phyloP scores from a whole-genome alignment of 192 early-diverging fungal genomes.

The Tieghemiomyces parasiticus region DNA sequence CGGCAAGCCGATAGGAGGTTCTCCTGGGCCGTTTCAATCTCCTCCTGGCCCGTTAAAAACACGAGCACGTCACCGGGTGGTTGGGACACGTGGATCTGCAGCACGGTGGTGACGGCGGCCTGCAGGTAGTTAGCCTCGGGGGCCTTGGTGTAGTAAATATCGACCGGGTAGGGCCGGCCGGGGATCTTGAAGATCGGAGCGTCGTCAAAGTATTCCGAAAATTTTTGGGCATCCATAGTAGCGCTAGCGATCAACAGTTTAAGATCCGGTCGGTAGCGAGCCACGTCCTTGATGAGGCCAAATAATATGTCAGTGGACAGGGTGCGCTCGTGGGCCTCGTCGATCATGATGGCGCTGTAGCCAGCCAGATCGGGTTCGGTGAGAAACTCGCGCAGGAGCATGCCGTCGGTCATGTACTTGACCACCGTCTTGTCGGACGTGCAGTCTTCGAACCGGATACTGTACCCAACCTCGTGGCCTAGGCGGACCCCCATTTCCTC shows the following conservation, averaged over 20 bases:
- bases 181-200: conserved; percentile 90
- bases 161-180: conserved; percentile 83
- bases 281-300: conserved; percentile 93
- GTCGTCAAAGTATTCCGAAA: conserved; percentile 88
- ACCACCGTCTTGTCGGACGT: conserved; percentile 87
- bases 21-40: conserved; percentile 90
- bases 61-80: conserved; percentile 82
- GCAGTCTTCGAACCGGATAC: conserved; percentile 97
- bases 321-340: conserved; percentile 97
- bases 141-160: conserved; percentile 87
- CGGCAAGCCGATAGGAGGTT: conserved; percentile 53
- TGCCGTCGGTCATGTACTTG: conserved; percentile 99
- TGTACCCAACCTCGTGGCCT: conserved; percentile 88
- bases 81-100: conserved; percentile 88
- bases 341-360: conserved; percentile 92
- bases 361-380: conserved; percentile 83
- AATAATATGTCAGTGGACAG: conserved; percentile 93
- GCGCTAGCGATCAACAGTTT: conserved; percentile 94
- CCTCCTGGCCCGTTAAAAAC: conserved; percentile 96
- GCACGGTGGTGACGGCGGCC: conserved; percentile 81
- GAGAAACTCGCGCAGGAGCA: conserved; percentile 94
- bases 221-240: conserved; percentile 95
- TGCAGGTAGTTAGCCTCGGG: conserved; percentile 95
- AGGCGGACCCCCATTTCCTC: conserved; percentile 93
- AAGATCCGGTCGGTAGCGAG: conserved; percentile 82